Percentiles rank a stretch among this genome's conserved stretches.
Conservation (phyloP, 768 basidiomycete genomes). For the Phylloporus sp. region DNA sequence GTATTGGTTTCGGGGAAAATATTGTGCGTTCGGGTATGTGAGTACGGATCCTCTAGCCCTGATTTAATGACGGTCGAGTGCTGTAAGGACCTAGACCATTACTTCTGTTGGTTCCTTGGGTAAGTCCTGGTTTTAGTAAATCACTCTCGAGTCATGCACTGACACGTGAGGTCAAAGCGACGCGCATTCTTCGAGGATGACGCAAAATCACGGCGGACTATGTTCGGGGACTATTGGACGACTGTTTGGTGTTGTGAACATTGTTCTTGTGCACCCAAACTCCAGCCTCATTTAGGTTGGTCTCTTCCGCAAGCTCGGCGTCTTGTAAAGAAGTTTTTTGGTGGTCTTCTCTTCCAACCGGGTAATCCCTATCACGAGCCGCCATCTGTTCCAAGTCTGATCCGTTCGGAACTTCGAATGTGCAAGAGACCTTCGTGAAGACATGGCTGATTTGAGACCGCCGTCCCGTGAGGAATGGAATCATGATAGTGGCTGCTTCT, state of each 20-base stretch:
- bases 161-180: not conserved
- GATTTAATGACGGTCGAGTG: constrained; percentile 30
- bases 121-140: constrained; percentile 21
- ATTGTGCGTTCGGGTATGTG: constrained; percentile 44
- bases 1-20: constrained; percentile 41
- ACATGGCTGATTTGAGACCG: no score
- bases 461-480: no score
- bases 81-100: constrained; percentile 43
- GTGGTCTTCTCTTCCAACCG: no score
- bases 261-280: no score
- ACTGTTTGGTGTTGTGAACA: constrained; percentile 23
- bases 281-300: no score
- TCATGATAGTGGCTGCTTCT: no score
- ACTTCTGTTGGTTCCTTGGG: constrained; percentile 52
- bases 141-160: not conserved
- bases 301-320: no score
- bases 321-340: no score
- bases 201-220: constrained; percentile 53
- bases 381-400: not conserved
- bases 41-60: constrained; percentile 35
- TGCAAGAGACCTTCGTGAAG: no score
- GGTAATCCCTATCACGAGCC: not conserved
- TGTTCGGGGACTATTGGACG: constrained; percentile 36
- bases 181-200: constrained; percentile 49
- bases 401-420: not conserved